Conservation (phyloP, 2,329 filamentous ascomycete genomes). For the Xylariaceae sp. region DNA sequence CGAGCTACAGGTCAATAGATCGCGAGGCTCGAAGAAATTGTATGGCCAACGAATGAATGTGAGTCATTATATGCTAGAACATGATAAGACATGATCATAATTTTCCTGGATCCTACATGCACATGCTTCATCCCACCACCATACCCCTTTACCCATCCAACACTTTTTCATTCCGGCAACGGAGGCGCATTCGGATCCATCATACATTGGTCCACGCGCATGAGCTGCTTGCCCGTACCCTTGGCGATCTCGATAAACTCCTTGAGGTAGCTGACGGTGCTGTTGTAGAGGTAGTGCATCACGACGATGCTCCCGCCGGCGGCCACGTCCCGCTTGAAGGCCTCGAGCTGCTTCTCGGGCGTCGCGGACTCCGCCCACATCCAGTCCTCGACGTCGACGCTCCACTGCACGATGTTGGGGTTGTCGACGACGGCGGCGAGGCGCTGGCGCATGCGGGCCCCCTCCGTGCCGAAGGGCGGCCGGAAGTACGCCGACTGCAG, state of each 20-base stretch:
- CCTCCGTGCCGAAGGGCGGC: constrained; percentile 65
- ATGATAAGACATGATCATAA: too few relatives aligned
- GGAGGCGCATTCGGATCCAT: constrained; percentile 55
- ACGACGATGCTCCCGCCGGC: constrained; percentile 62
- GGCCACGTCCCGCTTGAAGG: constrained; percentile 59
- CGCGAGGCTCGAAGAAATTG: too few relatives aligned
- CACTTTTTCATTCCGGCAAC: constrained; percentile 7
- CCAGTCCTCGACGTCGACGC: constrained; percentile 69
- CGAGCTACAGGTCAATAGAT: too few relatives aligned
- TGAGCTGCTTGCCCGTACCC: constrained; percentile 57
- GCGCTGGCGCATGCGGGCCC: constrained; percentile 60
- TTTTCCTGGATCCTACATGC: constrained; percentile 2
- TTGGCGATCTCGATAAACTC: constrained; percentile 64
- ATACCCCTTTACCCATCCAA: not conserved
- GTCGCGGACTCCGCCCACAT: constrained; percentile 58
- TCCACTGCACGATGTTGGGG: constrained; percentile 62
- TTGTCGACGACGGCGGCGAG: constrained; percentile 50
- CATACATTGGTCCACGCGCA: constrained; percentile 65
- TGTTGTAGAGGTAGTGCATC: constrained; percentile 64
- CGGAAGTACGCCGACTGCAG: constrained; percentile 53
- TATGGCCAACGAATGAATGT: too few relatives aligned
- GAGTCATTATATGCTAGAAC: too few relatives aligned
- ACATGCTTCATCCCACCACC: not conserved
- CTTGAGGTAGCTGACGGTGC: constrained; percentile 58
- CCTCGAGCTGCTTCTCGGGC: constrained; percentile 62